Conservation (phyloP, 75 land plant species). For the Cupressus sempervirens region DNA sequence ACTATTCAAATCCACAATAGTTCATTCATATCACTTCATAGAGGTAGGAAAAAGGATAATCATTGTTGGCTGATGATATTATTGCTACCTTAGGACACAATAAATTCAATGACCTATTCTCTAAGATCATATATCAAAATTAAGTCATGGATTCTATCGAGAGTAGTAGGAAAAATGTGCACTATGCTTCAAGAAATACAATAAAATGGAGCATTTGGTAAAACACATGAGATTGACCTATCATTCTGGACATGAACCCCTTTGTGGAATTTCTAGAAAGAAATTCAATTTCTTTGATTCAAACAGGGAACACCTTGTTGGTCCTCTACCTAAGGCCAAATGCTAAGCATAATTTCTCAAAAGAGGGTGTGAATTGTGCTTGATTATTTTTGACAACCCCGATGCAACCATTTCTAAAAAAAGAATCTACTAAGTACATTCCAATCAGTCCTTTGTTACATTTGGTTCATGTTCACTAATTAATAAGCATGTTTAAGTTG, state of each 20-base stretch:
- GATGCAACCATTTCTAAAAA: conserved; percentile 28
- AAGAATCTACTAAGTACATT: conserved; percentile 23
- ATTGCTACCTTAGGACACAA: neutral
- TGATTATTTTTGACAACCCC: conserved; percentile 44
- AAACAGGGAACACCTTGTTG: conserved; percentile 68
- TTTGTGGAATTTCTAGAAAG: conserved; percentile 61
- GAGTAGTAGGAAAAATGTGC: conserved; percentile 43
- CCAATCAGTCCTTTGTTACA: conserved; percentile 23
- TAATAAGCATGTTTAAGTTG: neutral
- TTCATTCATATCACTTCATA: too few species aligned
- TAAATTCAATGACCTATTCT: neutral
- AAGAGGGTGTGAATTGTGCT: conserved; percentile 54
- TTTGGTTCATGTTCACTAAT: conserved; percentile 8
- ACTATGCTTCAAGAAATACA: conserved; percentile 75
- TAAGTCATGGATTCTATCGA: neutral
- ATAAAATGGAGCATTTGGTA: conserved; percentile 52
- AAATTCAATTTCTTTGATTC: conserved; percentile 76
- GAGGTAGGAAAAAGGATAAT: neutral
- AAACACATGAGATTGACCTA: conserved; percentile 64
- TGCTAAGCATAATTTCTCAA: conserved; percentile 48
- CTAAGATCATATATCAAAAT: neutral
- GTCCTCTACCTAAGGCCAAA: conserved; percentile 56
- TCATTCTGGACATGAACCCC: conserved; percentile 77
- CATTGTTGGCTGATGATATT: neutral
- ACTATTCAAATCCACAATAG: neutral